phyloP scores from a whole-genome alignment of 2,329 filamentous ascomycete species.

The Ascochyta pisi region DNA sequence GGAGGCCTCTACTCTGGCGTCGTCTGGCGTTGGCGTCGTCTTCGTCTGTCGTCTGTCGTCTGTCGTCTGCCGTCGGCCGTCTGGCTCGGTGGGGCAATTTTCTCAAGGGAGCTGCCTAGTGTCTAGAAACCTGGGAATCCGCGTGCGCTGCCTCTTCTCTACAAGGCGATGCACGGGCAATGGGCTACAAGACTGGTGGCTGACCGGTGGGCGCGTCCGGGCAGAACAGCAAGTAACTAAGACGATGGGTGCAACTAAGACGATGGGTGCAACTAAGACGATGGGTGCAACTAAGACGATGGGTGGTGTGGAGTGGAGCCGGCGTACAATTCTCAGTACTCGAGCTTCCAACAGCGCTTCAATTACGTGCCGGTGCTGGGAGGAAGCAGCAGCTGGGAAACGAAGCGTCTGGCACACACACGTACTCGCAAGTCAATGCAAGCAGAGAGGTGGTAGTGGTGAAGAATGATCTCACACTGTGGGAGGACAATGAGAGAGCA shows the following conservation, averaged over 20 bases:
- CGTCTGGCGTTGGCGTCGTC: too few relatives aligned
- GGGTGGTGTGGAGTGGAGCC: conserved; percentile 16
- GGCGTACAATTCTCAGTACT: conserved; percentile 17
- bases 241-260: too few relatives aligned
- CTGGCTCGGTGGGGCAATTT: conserved; percentile 28
- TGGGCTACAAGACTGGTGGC: neutral
- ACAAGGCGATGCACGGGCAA: neutral
- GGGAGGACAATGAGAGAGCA: conserved; percentile 15
- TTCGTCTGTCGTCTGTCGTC: too few relatives aligned
- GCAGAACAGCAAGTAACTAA: conserved; percentile 25
- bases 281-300: conserved; percentile 4
- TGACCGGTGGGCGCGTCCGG: conserved; percentile 30
- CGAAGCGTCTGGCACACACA: conserved; percentile 2
- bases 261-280: too few relatives aligned
- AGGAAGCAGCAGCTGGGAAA: conserved; percentile 15
- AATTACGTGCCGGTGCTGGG: conserved; percentile 13
- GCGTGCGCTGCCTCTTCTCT: conserved; percentile 15
- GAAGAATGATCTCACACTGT: conserved; percentile 9
- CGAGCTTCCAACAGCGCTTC: conserved; percentile 10
- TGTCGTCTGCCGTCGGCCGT: too few relatives aligned
- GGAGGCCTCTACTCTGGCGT: too few relatives aligned
- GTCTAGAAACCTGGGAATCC: too few relatives aligned
- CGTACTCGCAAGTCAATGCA: conserved; percentile 14
- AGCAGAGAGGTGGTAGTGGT: neutral
- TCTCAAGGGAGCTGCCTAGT: conserved; percentile 25